These are phyloP conservation scores for Ramaria sp. DNA, from an alignment of 768 basidiomycete genomes.

Conservation along the genomic window DNA sequence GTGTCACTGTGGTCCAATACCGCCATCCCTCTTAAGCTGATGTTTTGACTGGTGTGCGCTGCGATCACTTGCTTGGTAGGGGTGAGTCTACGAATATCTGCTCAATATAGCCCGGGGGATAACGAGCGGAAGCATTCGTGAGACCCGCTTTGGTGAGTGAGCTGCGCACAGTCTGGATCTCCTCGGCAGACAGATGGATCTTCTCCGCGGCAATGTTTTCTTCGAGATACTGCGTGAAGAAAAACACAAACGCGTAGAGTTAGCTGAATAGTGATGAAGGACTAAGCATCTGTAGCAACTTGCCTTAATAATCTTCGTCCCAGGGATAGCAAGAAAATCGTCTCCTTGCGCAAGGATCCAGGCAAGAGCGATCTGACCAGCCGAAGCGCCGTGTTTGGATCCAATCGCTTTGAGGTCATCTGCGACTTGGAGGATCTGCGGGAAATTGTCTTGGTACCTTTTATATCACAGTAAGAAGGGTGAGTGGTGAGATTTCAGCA, in stretches of 20 bases:
- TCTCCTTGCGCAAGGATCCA: slow-evolving; percentile 38
- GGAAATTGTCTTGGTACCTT: background rate
- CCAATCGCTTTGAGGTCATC: slow-evolving; percentile 26
- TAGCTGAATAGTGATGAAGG: background rate
- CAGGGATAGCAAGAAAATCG: slow-evolving; percentile 38
- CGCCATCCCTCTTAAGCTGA: no score
- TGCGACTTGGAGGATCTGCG: slow-evolving; percentile 15
- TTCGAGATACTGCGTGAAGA: background rate
- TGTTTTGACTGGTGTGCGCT: background rate
- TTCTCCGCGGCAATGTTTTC: slow-evolving; percentile 4
- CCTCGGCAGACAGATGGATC: slow-evolving; percentile 26
- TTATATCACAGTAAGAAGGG: background rate
- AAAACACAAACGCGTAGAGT: background rate
- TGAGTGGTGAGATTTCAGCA: background rate
- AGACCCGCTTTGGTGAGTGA: slow-evolving; percentile 20
- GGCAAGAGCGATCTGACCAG: slow-evolving; percentile 38
- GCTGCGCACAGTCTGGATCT: slow-evolving; percentile 25
- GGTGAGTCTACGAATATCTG: slow-evolving; percentile 2
- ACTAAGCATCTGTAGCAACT: background rate
- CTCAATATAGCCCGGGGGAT: background rate
- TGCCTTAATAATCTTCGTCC: slow-evolving; percentile 26
- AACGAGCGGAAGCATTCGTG: background rate
- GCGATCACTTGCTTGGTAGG: background rate
- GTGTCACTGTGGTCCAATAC: no score
- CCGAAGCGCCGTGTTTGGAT: slow-evolving; percentile 27